A percentile compares a stretch with the other conserved stretches of the same genome.
Evolutionary conservation across 2,329 filamentous ascomycete genomes (phyloP).

Genomic region (Hymenoscyphus albidus): DNA sequence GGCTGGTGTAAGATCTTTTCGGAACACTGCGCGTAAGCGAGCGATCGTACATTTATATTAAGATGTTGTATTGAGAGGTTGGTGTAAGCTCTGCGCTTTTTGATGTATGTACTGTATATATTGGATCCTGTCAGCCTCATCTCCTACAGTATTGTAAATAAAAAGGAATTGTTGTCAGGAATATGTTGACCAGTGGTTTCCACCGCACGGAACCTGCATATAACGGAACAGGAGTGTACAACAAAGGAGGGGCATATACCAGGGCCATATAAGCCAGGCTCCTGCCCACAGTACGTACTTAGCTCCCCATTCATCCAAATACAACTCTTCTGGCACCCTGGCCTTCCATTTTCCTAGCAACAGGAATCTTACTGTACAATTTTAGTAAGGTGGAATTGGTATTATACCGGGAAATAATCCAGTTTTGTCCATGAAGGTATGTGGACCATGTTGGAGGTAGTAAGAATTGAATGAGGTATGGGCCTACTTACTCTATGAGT

Average conservation of each 20-base stretch:
- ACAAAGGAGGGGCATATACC: too few relatives aligned
- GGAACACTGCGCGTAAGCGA: not conserved
- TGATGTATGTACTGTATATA: not conserved
- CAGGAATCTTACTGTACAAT: too few relatives aligned
- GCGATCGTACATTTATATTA: not conserved
- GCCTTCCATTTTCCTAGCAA: too few relatives aligned
- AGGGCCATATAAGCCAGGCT: too few relatives aligned
- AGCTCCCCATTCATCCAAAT: too few relatives aligned
- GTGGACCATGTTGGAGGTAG: not conserved
- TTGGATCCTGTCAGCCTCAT: not conserved
- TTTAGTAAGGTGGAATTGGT: not conserved
- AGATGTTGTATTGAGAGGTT: not conserved
- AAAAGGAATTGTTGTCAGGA: too few relatives aligned
- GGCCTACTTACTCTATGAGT: not conserved
- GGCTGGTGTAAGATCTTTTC: not conserved
- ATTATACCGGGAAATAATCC: not conserved
- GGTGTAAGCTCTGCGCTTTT: not conserved
- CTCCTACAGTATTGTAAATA: not conserved
- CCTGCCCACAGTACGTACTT: too few relatives aligned
- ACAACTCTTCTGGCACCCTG: too few relatives aligned
- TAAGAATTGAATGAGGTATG: not conserved
- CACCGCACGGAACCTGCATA: too few relatives aligned
- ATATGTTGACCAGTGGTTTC: too few relatives aligned
- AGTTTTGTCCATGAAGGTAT: not conserved
- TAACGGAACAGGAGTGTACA: too few relatives aligned